Evolutionary conservation across 371 early-diverging fungal species (phyloP), one percentile per base, ranked within the genome.

Genomic region (Cokeromyces recurvatus): DNA sequence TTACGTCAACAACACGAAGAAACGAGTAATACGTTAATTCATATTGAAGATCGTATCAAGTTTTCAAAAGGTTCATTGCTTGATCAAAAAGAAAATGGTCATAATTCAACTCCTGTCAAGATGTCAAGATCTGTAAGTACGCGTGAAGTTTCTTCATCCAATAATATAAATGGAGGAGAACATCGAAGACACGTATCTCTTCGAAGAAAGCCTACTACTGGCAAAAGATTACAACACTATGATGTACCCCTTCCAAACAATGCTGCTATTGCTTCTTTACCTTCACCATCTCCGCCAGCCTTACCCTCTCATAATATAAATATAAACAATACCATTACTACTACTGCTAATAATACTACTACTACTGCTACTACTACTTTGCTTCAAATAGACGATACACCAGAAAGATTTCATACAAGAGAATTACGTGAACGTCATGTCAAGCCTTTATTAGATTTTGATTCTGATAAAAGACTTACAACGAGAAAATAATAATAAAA

Each of bases 11-110:
- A 24, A 16, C 32, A 38, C n/a, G 53, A 55, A 22, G 55, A 51
- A 14, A 22, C 38, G 2, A 38, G 17, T 16, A 59, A 52, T 17
- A 64, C 71, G 3, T 42, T 75, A 21, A 62, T 75, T 27, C 69
- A 71, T 15, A 45, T 75, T 8, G 65, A 75, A 14, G 67, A 75
- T 32, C 52, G 59, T 11, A 43, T 64, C 10, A 48, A 55, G 6
- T 75, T 75, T 48, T 34, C 67, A 4, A 69, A 75, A 41, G 75
- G 75, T 0, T 68, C 71, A 2, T 51, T 75, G 6, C 53, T 75
- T 6, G 67, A 58, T 9, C 37, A 64, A 24, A 62, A 59, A 23
- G 59, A 55, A 9, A 31, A 51, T 21, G n/a, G n/a, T n/a, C n/a
- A n/a, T n/a, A n/a, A n/a, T n/a, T n/a, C n/a, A n/a, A n/a, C n/a